A percentile compares a stretch with the other conserved stretches of the same genome.
Evolutionary conservation across 768 basidiomycete species (phyloP).

Genomic region (Asterophora parasitica): DNA sequence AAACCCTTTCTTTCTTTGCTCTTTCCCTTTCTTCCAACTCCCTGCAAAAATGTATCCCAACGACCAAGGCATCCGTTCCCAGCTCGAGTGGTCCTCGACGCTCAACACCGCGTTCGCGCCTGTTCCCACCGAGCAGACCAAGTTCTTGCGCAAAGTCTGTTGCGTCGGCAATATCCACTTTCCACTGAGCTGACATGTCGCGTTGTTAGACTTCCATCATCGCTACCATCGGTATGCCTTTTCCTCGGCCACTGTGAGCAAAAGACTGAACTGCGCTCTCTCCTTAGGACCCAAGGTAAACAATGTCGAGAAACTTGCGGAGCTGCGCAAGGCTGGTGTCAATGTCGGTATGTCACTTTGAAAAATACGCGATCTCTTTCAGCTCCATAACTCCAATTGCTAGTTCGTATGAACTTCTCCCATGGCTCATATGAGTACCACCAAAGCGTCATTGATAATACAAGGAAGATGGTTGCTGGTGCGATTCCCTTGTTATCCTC

Average conservation of each 20-base stretch:
- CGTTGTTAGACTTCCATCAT: constrained; percentile 84
- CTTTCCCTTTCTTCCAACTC: constrained; percentile 19
- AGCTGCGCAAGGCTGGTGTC: constrained; percentile 87
- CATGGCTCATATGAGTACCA: constrained; percentile 99
- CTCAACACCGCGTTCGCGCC: constrained; percentile 71
- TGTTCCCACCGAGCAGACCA: constrained; percentile 71
- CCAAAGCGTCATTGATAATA: constrained; percentile 98
- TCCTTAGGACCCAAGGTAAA: constrained; percentile 88
- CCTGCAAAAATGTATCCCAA: constrained; percentile 45
- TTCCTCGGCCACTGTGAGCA: constrained; percentile 7
- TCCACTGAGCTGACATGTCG: not conserved
- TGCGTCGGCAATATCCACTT: not conserved
- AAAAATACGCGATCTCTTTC: not conserved
- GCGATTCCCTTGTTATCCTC: constrained; percentile 21
- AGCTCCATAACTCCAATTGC: not conserved
- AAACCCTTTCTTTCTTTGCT: constrained; percentile 10
- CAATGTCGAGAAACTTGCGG: constrained; percentile 78
- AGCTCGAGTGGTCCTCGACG: constrained; percentile 90
- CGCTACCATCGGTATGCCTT: constrained; percentile 84
- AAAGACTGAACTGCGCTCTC: constrained; percentile 8
- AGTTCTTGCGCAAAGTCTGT: constrained; percentile 85
- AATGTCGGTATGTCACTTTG: constrained; percentile 79
- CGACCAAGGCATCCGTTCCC: constrained; percentile 60
- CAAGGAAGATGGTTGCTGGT: constrained; percentile 81
- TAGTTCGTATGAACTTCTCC: constrained; percentile 99